Base-by-base conservation (phyloP, 1,284 basidiomycete genomes). In the Ustilago sp. region DNA sequence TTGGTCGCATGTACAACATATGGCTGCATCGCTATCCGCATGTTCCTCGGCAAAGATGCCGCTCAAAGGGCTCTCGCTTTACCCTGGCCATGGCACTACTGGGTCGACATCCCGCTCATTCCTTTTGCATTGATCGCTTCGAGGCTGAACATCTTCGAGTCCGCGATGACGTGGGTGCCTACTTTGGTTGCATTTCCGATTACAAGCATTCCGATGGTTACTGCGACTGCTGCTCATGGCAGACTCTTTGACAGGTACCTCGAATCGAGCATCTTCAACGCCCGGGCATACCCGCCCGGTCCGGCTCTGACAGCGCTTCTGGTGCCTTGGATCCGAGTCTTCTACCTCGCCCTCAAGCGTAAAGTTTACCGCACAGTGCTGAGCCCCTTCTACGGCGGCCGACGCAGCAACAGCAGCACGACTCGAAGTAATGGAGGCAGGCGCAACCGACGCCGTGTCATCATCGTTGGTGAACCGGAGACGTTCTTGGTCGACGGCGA, bases 31-130 rank as follows among this genome's bases (percentile, higher is more conserved):
- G 81, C 81, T 4, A 71, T 81, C n/a, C 74, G 81, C 39, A 61
- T 77, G 57, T 59, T 74, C 17, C 36, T 81, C 12, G 81, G 81
- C 23, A 75, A 76, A 43, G 72, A 79, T 23, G 81, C 74, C 1
- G 68, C 74, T 4, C 23, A 45, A 8, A 47, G 80, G 13, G 67
- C 70, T 19, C 69, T 82, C 2, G 69, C 68, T n/a, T 61, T 63
- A 3, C 76, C 78, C 4, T 82, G 81, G 81, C 81, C 81, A 9
- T 75, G 72, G 77, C 79, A 82, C 59, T 82, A 68, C 56, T 85
- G 82, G 79, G 34, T 85, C 53, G 81, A 85, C 38, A 80, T 85
- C 28, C 83, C 83, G 28, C 55, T 84, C 50, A 81, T 85, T 31
- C 83, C 83, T 1, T 78, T 85, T 31, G 77, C 77, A n/a, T 72